These are phyloP conservation scores for Mycena chlorophos DNA, from an alignment of 768 basidiomycete genomes.

Conservation along the genomic window DNA sequence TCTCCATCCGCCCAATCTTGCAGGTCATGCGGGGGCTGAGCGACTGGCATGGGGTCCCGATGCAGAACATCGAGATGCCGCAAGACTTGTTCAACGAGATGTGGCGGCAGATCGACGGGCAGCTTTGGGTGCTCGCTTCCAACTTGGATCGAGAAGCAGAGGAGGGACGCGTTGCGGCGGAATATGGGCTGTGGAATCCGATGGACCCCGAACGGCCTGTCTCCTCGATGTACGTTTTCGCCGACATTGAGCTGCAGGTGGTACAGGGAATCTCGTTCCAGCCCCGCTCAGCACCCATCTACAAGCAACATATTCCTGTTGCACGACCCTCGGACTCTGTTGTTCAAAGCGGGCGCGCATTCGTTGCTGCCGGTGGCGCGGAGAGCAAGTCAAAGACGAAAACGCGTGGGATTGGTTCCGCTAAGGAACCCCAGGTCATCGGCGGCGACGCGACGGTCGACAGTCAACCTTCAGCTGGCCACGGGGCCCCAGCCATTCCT, in stretches of 20 bases:
- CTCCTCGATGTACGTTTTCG: slow-evolving; percentile 4
- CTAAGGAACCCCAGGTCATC: not conserved
- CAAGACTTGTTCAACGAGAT: slow-evolving; percentile 7
- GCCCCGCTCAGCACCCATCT: slow-evolving; percentile 4
- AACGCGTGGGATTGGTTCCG: slow-evolving; percentile 6
- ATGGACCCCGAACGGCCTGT: slow-evolving; percentile 6
- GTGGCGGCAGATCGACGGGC: slow-evolving; percentile 9
- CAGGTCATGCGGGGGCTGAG: not conserved
- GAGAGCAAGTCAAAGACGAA: slow-evolving; percentile 16
- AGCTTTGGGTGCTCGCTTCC: slow-evolving; percentile 12
- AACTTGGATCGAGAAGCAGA: slow-evolving; percentile 11
- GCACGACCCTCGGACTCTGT: slow-evolving; percentile 9
- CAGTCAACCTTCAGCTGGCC: no score
- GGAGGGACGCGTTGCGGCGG: slow-evolving; percentile 14
- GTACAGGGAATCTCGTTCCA: not conserved
- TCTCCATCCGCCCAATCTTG: not conserved
- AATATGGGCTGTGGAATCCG: slow-evolving; percentile 18
- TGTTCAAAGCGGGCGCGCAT: slow-evolving; percentile 13
- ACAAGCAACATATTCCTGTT: slow-evolving; percentile 11
- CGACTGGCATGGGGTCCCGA: not conserved
- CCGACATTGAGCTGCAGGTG: slow-evolving; percentile 3
- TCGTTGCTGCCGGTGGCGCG: not conserved
- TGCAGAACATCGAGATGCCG: not conserved
- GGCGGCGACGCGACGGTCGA: no score
- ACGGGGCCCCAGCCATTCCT: not conserved